Base-by-base conservation (phyloP, 352 stramenopile genomes). In the Pythium rhizo-oryzae region DNA sequence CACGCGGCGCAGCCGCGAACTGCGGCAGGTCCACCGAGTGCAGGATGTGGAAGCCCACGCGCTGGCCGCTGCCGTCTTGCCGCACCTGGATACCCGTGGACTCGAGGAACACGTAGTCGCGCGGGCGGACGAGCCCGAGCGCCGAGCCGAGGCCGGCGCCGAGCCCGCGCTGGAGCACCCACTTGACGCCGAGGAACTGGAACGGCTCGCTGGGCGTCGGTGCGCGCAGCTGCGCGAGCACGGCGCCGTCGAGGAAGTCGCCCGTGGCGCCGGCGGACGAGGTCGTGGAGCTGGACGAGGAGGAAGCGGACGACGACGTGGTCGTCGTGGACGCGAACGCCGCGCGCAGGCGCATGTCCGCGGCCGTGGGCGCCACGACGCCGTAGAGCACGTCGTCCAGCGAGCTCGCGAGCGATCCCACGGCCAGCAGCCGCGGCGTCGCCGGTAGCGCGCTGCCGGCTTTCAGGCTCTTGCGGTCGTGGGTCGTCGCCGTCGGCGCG, bases 311-410 rank as follows among this genome's bases (percentile, higher is more conserved):
- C 28, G 28, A 33, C 28, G 28, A 33, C 28, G 28, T 33, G 28
- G 28, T 33, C 28, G 28, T 33, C 28, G 84, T 77, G 4, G 59
- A 47, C 53, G 79, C 72, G 67, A 87, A 89, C 25, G 79, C 72
- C 0, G 80, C 75, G 66, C 83, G 85, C 62, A 91, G 81, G 21
- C 67, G 61, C 77, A 89, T 82, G 39, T 75, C 69, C 8, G 77
- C 74, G 49, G 78, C 80, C 21, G 73, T 85, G 39, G 79, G 72
- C 68, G 78, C 76, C 43, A 88, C 69, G 33, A 82, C 69, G 16
- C 78, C 81, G 67, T 89, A 92, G 65, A 89, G 76, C 44, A 88
- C 71, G 70, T 90, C 81, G 50, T 89, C 75, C 3, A 92, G 70
- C 1, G 63, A 72, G 19, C 74, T 82, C 11, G 74, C 37, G 2